These are phyloP conservation scores for Candida glaebosa DNA, from an alignment of 805 yeast species.

Conservation along the genomic window DNA sequence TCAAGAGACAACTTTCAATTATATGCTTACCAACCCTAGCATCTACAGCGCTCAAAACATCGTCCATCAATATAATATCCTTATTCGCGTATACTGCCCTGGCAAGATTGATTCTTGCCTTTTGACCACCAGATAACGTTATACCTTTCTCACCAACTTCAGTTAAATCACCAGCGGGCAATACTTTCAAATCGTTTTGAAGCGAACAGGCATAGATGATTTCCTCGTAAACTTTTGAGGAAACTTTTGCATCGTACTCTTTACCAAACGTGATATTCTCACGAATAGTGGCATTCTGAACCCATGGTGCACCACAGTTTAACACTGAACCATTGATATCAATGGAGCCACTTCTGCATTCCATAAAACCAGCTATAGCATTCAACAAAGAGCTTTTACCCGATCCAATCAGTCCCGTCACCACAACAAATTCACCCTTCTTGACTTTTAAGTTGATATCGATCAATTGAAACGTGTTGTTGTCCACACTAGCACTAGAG, in stretches of 20 bases:
- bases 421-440: constrained; percentile 68
- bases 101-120: constrained; percentile 43
- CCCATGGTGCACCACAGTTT: constrained; percentile 39
- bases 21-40: too few relatives aligned
- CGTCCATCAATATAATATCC: constrained; percentile 36
- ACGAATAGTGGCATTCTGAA: constrained; percentile 40
- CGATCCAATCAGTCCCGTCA: constrained; percentile 79
- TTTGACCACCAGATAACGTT: constrained; percentile 45
- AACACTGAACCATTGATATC: constrained; percentile 27
- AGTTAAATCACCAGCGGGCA: constrained; percentile 37
- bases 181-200: constrained; percentile 31
- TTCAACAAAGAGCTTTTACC: constrained; percentile 61
- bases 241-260: constrained; percentile 24
- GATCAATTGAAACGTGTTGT: too few relatives aligned
- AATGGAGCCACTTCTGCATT: constrained; percentile 25
- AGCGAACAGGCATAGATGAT: constrained; percentile 38
- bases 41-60: constrained; percentile 44
- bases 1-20: constrained; percentile 31
- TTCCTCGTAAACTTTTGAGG: too few relatives aligned
- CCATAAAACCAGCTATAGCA: constrained; percentile 42
- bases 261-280: constrained; percentile 38
- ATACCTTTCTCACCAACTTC: constrained; percentile 46
- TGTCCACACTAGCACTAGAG: too few relatives aligned
- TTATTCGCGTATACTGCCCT: constrained; percentile 38
- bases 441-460: constrained; percentile 51